Evolutionary conservation across 2,329 filamentous ascomycete genomes (phyloP).

Genomic region (Sarocladium brachiariae): DNA sequence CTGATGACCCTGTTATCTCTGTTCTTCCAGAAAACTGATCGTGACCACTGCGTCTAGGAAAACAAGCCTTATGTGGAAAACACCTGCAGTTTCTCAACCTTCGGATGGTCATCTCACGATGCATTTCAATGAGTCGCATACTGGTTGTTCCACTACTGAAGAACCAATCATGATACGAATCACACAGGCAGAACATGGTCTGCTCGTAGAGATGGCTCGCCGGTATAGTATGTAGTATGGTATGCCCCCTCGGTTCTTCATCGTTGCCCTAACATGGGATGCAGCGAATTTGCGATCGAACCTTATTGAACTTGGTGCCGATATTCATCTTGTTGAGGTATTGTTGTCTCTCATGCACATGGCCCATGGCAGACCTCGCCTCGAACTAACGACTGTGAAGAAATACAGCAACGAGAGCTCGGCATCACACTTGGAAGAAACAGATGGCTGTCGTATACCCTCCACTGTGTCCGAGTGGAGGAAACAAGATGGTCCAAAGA

Average conservation of each 20-base stretch:
- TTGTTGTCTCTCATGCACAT: neutral
- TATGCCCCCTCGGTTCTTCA: neutral
- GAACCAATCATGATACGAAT: conserved; percentile 2
- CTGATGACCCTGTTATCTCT: no score
- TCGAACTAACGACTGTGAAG: neutral
- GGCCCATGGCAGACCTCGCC: no score
- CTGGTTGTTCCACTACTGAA: neutral
- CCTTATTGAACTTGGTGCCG: conserved; percentile 4
- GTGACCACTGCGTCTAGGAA: no score
- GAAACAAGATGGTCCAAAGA: neutral
- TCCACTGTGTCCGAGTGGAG: neutral
- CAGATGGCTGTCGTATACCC: neutral
- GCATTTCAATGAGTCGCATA: no score
- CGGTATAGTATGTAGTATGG: conserved; percentile 7
- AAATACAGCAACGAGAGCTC: neutral
- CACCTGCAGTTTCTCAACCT: no score
- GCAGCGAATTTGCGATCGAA: conserved; percentile 1
- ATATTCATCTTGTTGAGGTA: neutral
- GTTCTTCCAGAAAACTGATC: no score
- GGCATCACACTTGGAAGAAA: neutral
- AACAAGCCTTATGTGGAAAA: no score
- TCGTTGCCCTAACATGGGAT: neutral
- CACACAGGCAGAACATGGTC: conserved; percentile 4
- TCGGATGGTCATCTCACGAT: no score
- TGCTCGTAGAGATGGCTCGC: conserved; percentile 3